phyloP scores from a whole-genome alignment of 371 early-diverging fungal species.

The Nosema muscidifuracis region DNA sequence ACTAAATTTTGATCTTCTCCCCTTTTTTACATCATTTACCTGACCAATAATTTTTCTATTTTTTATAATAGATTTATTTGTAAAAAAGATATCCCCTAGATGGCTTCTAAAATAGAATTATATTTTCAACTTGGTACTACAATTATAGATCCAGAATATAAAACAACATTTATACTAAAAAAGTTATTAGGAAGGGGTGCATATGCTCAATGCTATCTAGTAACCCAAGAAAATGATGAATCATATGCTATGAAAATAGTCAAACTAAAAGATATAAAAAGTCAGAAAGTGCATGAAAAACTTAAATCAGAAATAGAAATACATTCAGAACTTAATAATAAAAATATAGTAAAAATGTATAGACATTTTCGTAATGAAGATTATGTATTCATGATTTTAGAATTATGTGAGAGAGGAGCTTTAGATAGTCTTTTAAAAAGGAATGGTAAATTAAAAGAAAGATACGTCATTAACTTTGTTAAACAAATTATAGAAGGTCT shows the following conservation, averaged over 20 bases:
- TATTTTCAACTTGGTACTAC: slow-evolving; percentile 44
- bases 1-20: too few species aligned
- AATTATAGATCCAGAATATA: slow-evolving; percentile 46
- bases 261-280: slow-evolving; percentile 49
- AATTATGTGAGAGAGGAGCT: slow-evolving; percentile 85
- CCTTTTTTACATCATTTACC: too few species aligned
- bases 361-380: slow-evolving; percentile 75
- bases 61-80: too few species aligned
- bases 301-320: slow-evolving; percentile 76
- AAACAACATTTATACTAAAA: slow-evolving; percentile 47
- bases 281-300: slow-evolving; percentile 50
- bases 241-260: slow-evolving; percentile 73
- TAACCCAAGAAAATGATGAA: slow-evolving; percentile 61
- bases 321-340: slow-evolving; percentile 71
- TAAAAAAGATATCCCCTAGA: slow-evolving; percentile 13
- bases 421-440: slow-evolving; percentile 72
- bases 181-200: slow-evolving; percentile 69
- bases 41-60: too few species aligned
- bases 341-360: slow-evolving; percentile 74
- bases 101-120: slow-evolving; percentile 26
- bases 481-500: slow-evolving; percentile 74
- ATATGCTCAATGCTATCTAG: slow-evolving; percentile 76
- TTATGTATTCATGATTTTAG: slow-evolving; percentile 82
- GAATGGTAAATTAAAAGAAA: slow-evolving; percentile 73
- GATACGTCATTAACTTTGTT: slow-evolving; percentile 77